These are phyloP conservation scores for Dryas drummondii DNA, from an alignment of 306 rosid genomes.

Conservation along the genomic window DNA sequence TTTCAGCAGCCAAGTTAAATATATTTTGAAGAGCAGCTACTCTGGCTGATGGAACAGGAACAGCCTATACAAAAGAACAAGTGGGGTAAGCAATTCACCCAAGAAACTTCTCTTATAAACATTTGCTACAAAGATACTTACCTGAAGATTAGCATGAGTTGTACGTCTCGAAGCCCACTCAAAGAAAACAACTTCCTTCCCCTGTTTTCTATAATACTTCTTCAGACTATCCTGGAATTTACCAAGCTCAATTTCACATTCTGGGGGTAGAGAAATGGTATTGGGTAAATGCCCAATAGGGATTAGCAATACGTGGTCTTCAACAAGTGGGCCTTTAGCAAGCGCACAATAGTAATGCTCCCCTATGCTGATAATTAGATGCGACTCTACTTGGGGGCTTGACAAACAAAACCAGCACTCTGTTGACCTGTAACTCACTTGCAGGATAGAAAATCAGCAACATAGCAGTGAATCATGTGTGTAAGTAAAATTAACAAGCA, in stretches of 20 bases:
- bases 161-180: conserved; percentile 83
- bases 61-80: conserved; percentile 54
- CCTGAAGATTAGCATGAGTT: conserved; percentile 98
- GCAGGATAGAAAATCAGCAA: conserved; percentile 30
- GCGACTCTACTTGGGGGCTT: conserved; percentile 80
- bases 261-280: conserved; percentile 59
- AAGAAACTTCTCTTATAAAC: background rate
- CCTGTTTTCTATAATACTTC: conserved; percentile 57
- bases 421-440: conserved; percentile 65
- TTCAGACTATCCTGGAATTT: conserved; percentile 64
- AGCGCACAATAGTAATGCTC: conserved; percentile 85
- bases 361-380: conserved; percentile 77
- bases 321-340: conserved; percentile 90
- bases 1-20: conserved; percentile 87
- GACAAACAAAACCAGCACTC: conserved; percentile 99
- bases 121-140: conserved; percentile 19
- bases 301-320: conserved; percentile 76
- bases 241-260: conserved; percentile 60
- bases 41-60: conserved; percentile 81
- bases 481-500: background rate
- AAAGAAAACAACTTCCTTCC: conserved; percentile 80
- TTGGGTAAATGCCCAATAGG: conserved; percentile 79
- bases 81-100: conserved; percentile 4
- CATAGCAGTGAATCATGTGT: background rate
- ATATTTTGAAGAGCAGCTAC: conserved; percentile 55